Base-by-base conservation (phyloP, 2,329 filamentous ascomycete species). In the Sarocladiaceae sp. region DNA sequence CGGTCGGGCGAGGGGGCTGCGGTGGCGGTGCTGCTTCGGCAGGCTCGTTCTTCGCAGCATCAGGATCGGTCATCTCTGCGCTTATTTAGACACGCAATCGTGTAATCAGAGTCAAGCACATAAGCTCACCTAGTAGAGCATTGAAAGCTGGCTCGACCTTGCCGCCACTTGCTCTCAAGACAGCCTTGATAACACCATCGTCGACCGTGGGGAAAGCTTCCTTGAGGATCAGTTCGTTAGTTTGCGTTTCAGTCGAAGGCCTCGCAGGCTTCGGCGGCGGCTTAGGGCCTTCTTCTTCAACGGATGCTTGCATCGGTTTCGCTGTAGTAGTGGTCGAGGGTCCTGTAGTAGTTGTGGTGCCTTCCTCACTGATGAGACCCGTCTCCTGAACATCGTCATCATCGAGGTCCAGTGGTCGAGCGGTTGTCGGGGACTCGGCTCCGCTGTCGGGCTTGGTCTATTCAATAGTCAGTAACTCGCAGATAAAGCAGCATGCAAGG, bases 101-200 rank as follows among this genome's bases (percentile, higher is more conserved):
- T 6, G n/a, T 15, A 26, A 17, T 18, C n/a, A 18, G 4, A 17
- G 3, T 29, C 6, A 7, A 12, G 13, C 25, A 22, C n/a, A 10
- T 20, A 11, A 13, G 17, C 62, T 56, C 76, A 90, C 89, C 88
- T 40, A 99, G 78, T 39, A 99, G 79, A 31, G 94, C 94, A 71
- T 97, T 94, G 73, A 99, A 99, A 13, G 94, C 93, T 28, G 90
- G 88, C 69, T 99, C 94, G 46, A 97, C 85, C 62, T 87, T 84
- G 54, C 92, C 93, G 54, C 85, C 80, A 67, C 94, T 97, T 13
- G 94, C 94, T 22, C 82, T 79, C 57, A 99, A 73, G 1, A 99
- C 88, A 26, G 94, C 94, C 69, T 86, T 96, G 68, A 99, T 82
- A 44, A 99, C 87, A 40, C 83, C 69, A 7, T 73, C 66, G 51